phyloP scores from a whole-genome alignment of 1,284 basidiomycete genomes.

The Coriolopsis trogii region DNA sequence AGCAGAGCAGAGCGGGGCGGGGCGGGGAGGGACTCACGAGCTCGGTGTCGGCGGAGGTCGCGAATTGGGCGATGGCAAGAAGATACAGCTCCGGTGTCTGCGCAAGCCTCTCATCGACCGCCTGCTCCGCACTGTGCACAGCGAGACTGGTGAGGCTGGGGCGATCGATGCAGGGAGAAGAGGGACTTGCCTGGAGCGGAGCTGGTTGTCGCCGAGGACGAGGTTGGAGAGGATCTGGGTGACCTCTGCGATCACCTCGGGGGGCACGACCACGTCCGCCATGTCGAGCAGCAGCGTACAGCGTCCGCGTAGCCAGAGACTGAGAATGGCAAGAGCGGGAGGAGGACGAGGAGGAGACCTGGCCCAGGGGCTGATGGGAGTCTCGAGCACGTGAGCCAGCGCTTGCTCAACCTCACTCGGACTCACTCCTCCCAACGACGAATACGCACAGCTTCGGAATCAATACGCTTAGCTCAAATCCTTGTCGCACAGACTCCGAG shows the following conservation, averaged over 20 bases:
- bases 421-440: no score
- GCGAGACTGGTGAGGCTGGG: constrained; percentile 8
- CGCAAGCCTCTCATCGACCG: constrained; percentile 74
- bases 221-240: constrained; percentile 83
- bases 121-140: constrained; percentile 69
- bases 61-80: constrained; percentile 74
- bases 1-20: background rate
- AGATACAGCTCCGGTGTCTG: constrained; percentile 78
- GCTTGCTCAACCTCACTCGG: no score
- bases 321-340: no score
- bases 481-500: no score
- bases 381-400: no score
- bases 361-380: no score
- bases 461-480: no score
- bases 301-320: no score
- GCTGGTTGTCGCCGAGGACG: constrained; percentile 78
- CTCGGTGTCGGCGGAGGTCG: constrained; percentile 71
- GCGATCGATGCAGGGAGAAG: constrained; percentile 7
- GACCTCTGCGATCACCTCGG: constrained; percentile 69
- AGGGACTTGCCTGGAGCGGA: constrained; percentile 65
- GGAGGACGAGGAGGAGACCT: no score
- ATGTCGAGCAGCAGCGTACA: no score
- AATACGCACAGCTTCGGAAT: no score
- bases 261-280: constrained; percentile 49
- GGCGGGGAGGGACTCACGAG: constrained; percentile 50